Base-by-base conservation (phyloP, 31 red algal genomes). In the Odonthalia washingtoniensis region DNA sequence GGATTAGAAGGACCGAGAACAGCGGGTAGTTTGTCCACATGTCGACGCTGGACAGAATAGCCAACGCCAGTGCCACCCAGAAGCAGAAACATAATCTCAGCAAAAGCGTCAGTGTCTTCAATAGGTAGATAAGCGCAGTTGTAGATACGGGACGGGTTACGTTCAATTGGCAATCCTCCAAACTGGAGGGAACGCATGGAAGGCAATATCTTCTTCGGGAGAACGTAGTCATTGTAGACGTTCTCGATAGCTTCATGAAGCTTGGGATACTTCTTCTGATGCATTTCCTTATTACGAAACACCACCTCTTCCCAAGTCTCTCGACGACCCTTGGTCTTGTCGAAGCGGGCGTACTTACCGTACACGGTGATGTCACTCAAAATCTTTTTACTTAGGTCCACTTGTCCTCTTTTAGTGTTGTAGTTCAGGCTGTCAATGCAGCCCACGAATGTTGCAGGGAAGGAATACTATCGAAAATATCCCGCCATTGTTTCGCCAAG, bases 41-140 rank as follows among this genome's bases (percentile, higher is more conserved):
- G 40, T 30, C 39, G 72, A 75, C 30, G 38, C 38, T 75, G 37
- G 38, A 75, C 72, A 30, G 37, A 42, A 44, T 75, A 75, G 30
- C 72, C 72, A 40, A 41, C 72, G 27, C 72, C 72, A 42, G 72
- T 75, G 26, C 72, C 72, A 28, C 72, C 34, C 38, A 75, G 38
- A 42, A 75, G 72, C 27, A 75, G 27, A 44, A 75, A 75, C 72
- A 75, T 75, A 40, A 75, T 30, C 72, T 75, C 72, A 75, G 26
- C 38, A 39, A 75, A 75, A 44, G 72, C 72, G 31, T 39, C 39
- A 39, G 30, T 30, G 38, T 75, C 37, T 30, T 75, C 72, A 28
- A 75, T 75, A 40, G 72, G 72, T 30, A 75, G 30, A 44, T 75
- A 75, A 44, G 33, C 27, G 38, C 72, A 75, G 38, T 75, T 75